Evolutionary conservation across 192 early-diverging fungal species (phyloP), one percentile per base, ranked within the genome.

Genomic region (Irineochytrium annulatum): DNA sequence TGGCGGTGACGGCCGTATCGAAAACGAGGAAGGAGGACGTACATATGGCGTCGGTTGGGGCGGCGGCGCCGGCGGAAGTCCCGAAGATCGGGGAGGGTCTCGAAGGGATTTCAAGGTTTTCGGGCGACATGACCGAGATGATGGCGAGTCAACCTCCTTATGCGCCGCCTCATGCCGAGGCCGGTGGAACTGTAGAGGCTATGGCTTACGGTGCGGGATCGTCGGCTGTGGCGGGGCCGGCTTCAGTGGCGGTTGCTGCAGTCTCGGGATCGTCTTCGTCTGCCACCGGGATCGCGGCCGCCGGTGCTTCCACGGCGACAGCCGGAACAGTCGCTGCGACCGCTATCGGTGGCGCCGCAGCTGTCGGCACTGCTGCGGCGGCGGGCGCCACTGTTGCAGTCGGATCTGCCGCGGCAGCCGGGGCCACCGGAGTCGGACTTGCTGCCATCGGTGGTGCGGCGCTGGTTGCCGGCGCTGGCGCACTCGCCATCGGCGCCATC

Each of bases 381-480:
- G 11, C 46, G 24, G 57, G 8, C 45, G 57, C 57, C 27, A 13
- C 39, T 52, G 57, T 6, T 13, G 19, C 57, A 6, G 11, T 22
- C 24, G 57, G 35, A 6, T 8, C 46, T 22, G 13, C 46, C 13
- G 46, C 46, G 11, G 46, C 46, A 14, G 22, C 46, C 26, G 46
- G 6, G 13, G 46, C 46, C 24, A 24, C 17, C 26, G 37, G 17
- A 52, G 39, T 8, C 28, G 30, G 8, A n/a, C 32, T 19, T n/a
- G 29, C 13, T 32, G 54, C 29, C 14, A 34, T 31, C 19, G 30
- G 26, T n/a, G 30, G 5, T n/a, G 54, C 16, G 6, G 54, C 54
- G 14, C 6, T 77, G 26, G 59, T 69, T 44, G 69, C 67, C 32
- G 61, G 34, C 28, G 43, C 28, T 1, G 60, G 55, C 11, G 39